Percentiles rank a stretch among this genome's conserved stretches.
Evolutionary conservation across 768 basidiomycete genomes (phyloP).

Genomic region (Amanita thiersii): DNA sequence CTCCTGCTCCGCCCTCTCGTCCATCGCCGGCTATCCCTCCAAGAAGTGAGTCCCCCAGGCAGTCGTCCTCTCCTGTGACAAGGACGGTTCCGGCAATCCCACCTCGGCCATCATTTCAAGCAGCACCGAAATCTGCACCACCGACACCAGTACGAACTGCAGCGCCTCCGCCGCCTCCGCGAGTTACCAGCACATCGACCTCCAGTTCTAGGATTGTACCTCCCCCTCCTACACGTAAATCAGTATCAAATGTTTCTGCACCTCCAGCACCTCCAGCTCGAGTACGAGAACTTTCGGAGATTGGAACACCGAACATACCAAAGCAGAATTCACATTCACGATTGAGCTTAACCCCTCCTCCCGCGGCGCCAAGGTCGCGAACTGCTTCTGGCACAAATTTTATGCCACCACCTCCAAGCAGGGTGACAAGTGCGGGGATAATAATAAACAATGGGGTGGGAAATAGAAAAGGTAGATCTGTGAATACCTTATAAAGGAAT

Average conservation of each 20-base stretch:
- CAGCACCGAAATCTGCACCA: slow-evolving; percentile 18
- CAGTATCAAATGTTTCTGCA: slow-evolving; percentile 12
- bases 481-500: too few relatives aligned
- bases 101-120: slow-evolving; percentile 23
- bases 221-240: slow-evolving; percentile 26
- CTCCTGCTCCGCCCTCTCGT: slow-evolving; percentile 29
- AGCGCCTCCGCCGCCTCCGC: slow-evolving; percentile 38
- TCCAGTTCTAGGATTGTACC: slow-evolving; percentile 27
- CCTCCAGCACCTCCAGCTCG: slow-evolving; percentile 15
- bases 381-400: slow-evolving; percentile 19
- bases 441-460: slow-evolving; percentile 4
- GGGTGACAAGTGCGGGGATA: not conserved
- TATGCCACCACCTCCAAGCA: slow-evolving; percentile 24
- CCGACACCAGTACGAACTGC: slow-evolving; percentile 12
- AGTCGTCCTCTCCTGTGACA: slow-evolving; percentile 17
- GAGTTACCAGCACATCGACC: slow-evolving; percentile 28
- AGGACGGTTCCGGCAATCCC: slow-evolving; percentile 25
- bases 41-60: slow-evolving; percentile 27
- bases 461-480: slow-evolving; percentile 10
- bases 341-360: slow-evolving; percentile 12
- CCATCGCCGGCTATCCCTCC: slow-evolving; percentile 32
- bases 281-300: slow-evolving; percentile 12
- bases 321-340: slow-evolving; percentile 6
- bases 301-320: slow-evolving; percentile 4
- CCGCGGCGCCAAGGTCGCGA: slow-evolving; percentile 22